phyloP scores from a whole-genome alignment of 2,329 filamentous ascomycete species.

The Alternaria brassicicola region DNA sequence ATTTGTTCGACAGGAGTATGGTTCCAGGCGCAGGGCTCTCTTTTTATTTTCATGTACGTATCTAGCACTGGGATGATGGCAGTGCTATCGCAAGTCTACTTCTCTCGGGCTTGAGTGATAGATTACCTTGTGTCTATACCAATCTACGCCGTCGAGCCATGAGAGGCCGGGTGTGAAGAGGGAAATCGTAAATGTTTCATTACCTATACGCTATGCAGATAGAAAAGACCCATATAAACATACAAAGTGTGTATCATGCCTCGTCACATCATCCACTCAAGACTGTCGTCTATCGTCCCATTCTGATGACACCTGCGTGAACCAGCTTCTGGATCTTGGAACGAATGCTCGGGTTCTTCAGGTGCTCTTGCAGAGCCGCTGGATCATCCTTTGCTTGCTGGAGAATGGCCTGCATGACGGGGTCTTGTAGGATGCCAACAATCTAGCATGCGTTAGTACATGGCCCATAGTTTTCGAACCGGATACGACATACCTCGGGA shows the following conservation, averaged over 20 bases:
- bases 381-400: constrained; percentile 96
- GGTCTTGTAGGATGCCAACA: constrained; percentile 89
- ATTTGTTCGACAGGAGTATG: too few species aligned
- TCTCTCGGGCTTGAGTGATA: too few species aligned
- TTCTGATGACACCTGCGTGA: constrained; percentile 86
- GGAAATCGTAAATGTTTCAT: constrained; percentile 7
- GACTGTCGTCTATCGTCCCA: constrained; percentile 59
- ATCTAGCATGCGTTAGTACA: constrained; percentile 62
- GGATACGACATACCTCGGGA: constrained; percentile 72
- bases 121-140: too few species aligned
- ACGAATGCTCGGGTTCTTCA: constrained; percentile 86
- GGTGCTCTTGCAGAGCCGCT: constrained; percentile 91
- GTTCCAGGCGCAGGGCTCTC: too few species aligned
- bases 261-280: neutral
- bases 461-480: neutral
- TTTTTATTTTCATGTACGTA: too few species aligned
- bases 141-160: constrained; percentile 57
- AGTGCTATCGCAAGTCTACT: too few species aligned
- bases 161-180: neutral
- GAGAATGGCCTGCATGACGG: constrained; percentile 96
- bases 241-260: neutral
- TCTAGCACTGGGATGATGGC: too few species aligned
- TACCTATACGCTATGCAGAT: constrained; percentile 31
- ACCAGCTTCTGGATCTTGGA: constrained; percentile 94
- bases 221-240: neutral